phyloP scores from a whole-genome alignment of 257 asterid genomes.

The Parsonsia alboflavescens region DNA sequence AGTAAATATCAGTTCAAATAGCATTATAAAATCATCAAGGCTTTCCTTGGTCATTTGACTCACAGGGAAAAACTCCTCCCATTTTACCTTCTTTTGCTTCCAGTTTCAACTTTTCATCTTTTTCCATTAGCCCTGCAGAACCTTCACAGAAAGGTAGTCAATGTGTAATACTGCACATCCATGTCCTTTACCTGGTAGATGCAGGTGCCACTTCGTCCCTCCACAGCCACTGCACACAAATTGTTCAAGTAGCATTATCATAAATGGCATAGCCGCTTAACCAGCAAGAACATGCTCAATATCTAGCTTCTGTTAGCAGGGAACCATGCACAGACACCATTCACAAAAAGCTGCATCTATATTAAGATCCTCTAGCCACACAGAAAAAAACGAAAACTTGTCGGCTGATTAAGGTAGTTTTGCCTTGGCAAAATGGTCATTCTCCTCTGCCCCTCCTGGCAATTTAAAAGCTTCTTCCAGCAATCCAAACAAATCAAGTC shows the following conservation, averaged over 20 bases:
- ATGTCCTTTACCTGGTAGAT: background rate
- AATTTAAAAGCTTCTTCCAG: conserved; percentile 22
- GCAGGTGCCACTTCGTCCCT: background rate
- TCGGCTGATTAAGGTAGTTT: conserved; percentile 22
- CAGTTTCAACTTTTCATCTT: background rate
- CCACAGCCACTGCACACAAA: background rate
- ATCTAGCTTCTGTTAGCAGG: background rate
- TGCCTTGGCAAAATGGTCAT: conserved; percentile 20
- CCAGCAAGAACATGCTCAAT: background rate
- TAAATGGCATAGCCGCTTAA: conserved; percentile 3
- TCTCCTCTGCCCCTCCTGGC: conserved; percentile 25
- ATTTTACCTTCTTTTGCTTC: background rate
- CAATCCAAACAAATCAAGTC: conserved; percentile 50
- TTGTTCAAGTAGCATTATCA: background rate
- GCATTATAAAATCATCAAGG: background rate
- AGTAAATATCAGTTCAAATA: background rate
- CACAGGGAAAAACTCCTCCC: background rate
- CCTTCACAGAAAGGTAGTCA: background rate
- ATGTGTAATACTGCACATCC: background rate
- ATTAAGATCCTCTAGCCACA: conserved; percentile 20
- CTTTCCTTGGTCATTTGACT: background rate
- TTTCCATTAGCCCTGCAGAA: background rate
- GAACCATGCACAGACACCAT: background rate
- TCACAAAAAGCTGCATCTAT: conserved; percentile 10
- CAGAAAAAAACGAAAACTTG: conserved; percentile 36